Conservation (phyloP, 169 alveolate species). For the Cryptosporidium sp. region DNA sequence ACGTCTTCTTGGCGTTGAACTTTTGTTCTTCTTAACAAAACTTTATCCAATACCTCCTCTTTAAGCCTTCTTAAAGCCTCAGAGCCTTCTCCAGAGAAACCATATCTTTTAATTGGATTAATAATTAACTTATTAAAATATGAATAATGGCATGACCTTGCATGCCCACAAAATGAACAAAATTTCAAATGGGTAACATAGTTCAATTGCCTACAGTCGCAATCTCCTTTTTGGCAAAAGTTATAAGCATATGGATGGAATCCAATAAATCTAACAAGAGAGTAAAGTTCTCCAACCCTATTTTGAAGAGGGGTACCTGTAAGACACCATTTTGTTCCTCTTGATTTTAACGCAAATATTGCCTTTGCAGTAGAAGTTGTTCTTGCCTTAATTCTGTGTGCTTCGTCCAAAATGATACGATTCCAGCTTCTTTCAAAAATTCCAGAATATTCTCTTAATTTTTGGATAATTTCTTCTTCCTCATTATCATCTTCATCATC, state of each 20-base stretch:
- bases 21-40: conserved; percentile 87
- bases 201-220: conserved; percentile 84
- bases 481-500: conserved; percentile 39
- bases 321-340: conserved; percentile 92
- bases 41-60: conserved; percentile 77
- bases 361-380: conserved; percentile 91
- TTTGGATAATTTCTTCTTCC: conserved; percentile 50
- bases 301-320: conserved; percentile 98
- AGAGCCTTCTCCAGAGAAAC: conserved; percentile 85
- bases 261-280: conserved; percentile 92
- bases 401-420: conserved; percentile 94
- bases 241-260: conserved; percentile 93
- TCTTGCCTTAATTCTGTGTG: conserved; percentile 95
- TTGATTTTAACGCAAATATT: conserved; percentile 83
- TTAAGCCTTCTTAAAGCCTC: conserved; percentile 73
- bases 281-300: conserved; percentile 94
- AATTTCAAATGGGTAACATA: conserved; percentile 78
- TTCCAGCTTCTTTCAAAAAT: conserved; percentile 85
- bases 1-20: conserved; percentile 87
- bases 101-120: conserved; percentile 86
- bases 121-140: conserved; percentile 87
- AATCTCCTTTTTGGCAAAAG: conserved; percentile 88
- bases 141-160: conserved; percentile 86
- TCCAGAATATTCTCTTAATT: conserved; percentile 27
- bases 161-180: conserved; percentile 86